A percentile compares a stretch with the other conserved stretches of the same genome.
Conservation (phyloP, 2,329 filamentous ascomycete genomes). For the Sarocladium kiliense region DNA sequence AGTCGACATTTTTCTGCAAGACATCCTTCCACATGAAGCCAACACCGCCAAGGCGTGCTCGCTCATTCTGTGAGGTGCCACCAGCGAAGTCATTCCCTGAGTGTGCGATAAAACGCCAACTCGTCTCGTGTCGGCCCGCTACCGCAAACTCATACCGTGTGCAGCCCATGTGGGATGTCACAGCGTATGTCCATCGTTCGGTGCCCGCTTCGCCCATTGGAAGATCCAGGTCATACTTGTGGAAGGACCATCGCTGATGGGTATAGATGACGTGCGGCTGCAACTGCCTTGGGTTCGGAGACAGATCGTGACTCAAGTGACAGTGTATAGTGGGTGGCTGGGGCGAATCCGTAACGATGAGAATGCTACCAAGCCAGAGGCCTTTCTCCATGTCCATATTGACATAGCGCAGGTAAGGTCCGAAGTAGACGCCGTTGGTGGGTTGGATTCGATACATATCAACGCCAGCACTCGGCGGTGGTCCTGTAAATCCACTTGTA, state of each 20-base stretch:
- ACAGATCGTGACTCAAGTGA: slow-evolving; percentile 83
- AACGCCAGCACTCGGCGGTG: slow-evolving; percentile 82
- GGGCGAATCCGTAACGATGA: slow-evolving; percentile 84
- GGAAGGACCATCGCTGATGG: slow-evolving; percentile 93
- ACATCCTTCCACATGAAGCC: slow-evolving; percentile 99
- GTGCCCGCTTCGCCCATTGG: slow-evolving; percentile 80
- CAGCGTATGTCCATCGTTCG: slow-evolving; percentile 93
- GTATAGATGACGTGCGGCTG: slow-evolving; percentile 76
- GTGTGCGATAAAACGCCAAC: slow-evolving; percentile 93
- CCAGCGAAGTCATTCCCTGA: slow-evolving; percentile 95
- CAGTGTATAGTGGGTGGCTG: slow-evolving; percentile 96
- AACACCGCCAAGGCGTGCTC: slow-evolving; percentile 78
- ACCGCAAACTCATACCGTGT: slow-evolving; percentile 98
- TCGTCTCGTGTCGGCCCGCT: slow-evolving; percentile 81
- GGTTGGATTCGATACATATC: slow-evolving; percentile 92
- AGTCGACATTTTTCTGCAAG: slow-evolving; percentile 93
- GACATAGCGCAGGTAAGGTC: slow-evolving; percentile 88
- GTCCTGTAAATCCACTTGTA: slow-evolving; percentile 77
- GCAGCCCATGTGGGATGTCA: slow-evolving; percentile 93
- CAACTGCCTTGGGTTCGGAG: slow-evolving; percentile 85
- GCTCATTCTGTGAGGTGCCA: slow-evolving; percentile 79
- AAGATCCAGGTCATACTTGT: slow-evolving; percentile 87
- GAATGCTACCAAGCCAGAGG: slow-evolving; percentile 86
- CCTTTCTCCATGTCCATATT: slow-evolving; percentile 96
- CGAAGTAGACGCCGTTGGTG: slow-evolving; percentile 97